A percentile compares a stretch with the other conserved stretches of the same genome.
Conservation (phyloP, 78 protist species). For the Corallochytrium limacisporum region DNA sequence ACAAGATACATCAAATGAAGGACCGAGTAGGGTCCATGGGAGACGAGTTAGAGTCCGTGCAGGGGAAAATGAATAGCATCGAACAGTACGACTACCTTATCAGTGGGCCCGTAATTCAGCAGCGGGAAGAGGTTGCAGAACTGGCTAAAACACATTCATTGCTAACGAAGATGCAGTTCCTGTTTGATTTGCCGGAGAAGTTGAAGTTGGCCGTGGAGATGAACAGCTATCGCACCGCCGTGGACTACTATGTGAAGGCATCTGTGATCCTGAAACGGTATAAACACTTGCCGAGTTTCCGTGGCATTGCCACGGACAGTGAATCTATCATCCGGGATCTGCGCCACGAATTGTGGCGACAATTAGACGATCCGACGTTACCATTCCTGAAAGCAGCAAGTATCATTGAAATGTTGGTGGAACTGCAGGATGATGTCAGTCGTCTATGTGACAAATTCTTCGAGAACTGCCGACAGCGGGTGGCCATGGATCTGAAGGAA, state of each 20-base stretch:
- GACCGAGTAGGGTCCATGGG: slow-evolving; percentile 46
- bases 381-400: no score
- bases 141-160: slow-evolving; percentile 34
- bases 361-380: no score
- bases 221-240: slow-evolving; percentile 25
- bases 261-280: slow-evolving; percentile 52
- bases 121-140: slow-evolving; percentile 46
- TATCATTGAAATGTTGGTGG: no score
- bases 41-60: slow-evolving; percentile 66
- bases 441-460: no score
- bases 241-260: slow-evolving; percentile 42
- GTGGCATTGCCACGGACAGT: slow-evolving; percentile 22
- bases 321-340: no score
- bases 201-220: slow-evolving; percentile 50
- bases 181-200: slow-evolving; percentile 72
- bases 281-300: slow-evolving; percentile 67
- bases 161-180: slow-evolving; percentile 48
- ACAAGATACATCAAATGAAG: slow-evolving; percentile 49
- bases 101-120: no score
- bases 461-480: no score
- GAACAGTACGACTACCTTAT: no score
- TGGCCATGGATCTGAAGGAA: no score
- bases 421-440: no score
- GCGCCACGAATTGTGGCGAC: no score
- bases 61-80: slow-evolving; percentile 50